Evolutionary conservation across 2,329 filamentous ascomycete genomes (phyloP).

Genomic region (Nigrospora osmanthi): DNA sequence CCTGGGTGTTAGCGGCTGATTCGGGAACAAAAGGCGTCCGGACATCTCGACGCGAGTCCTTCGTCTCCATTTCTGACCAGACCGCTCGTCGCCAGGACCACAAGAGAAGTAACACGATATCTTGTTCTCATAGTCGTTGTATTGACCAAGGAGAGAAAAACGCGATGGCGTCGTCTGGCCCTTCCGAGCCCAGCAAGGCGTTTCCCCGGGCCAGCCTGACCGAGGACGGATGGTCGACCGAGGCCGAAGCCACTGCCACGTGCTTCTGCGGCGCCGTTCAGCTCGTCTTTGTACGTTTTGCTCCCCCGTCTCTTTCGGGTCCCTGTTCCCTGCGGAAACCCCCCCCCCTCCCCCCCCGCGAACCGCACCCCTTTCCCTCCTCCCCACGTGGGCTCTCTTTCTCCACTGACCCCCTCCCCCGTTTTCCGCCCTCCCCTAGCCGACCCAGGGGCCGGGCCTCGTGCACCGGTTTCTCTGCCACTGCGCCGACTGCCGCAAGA

Average conservation of each 20-base stretch:
- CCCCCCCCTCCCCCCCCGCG: no score
- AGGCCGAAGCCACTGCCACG: conserved; percentile 44
- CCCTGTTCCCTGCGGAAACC: not conserved
- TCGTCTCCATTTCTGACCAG: no score
- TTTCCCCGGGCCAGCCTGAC: conserved; percentile 29
- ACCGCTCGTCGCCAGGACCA: no score
- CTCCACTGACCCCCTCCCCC: not conserved
- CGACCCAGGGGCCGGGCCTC: conserved; percentile 35
- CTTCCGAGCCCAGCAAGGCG: conserved; percentile 9
- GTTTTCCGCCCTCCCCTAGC: conserved; percentile 20
- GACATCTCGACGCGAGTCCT: no score
- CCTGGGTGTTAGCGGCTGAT: no score
- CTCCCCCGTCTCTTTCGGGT: not conserved
- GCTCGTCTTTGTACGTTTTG: conserved; percentile 40
- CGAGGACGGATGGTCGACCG: conserved; percentile 34
- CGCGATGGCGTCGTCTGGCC: not conserved
- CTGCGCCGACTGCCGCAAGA: conserved; percentile 54
- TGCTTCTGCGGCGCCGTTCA: conserved; percentile 52
- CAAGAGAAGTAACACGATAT: no score
- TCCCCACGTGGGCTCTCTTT: not conserved
- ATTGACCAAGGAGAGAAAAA: not conserved
- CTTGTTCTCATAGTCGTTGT: no score
- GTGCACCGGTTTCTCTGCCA: conserved; percentile 48
- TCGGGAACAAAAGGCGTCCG: no score
- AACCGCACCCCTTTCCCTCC: no score